Percentiles rank a stretch among this genome's conserved stretches.
phyloP scores from a whole-genome alignment of 2,329 filamentous ascomycete species.

The Pseudogymnoascus sp. region DNA sequence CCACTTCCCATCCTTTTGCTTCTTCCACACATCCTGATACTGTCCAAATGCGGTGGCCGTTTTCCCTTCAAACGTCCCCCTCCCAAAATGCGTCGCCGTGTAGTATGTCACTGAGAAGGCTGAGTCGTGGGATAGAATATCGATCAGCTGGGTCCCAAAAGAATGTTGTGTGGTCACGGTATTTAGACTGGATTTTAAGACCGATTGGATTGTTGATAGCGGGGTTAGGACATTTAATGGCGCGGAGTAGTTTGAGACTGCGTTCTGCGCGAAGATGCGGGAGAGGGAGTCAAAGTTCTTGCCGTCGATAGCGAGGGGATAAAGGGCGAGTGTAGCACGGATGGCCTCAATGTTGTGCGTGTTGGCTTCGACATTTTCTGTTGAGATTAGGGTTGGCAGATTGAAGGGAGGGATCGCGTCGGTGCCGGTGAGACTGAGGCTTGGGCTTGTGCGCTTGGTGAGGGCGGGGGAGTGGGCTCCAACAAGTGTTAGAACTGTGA shows the following conservation, averaged over 20 bases:
- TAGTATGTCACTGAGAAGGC: slow-evolving; percentile 4
- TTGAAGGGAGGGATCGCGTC: background rate
- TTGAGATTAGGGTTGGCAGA: background rate
- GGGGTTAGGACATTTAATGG: slow-evolving; percentile 16
- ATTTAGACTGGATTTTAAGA: slow-evolving; percentile 12
- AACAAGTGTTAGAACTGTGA: background rate
- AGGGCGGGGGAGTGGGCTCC: background rate
- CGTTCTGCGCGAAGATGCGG: slow-evolving; percentile 18
- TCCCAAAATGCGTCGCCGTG: slow-evolving; percentile 2
- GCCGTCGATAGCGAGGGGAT: slow-evolving; percentile 22
- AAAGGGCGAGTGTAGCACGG: slow-evolving; percentile 19
- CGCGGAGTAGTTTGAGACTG: slow-evolving; percentile 20
- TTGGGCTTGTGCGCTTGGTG: too few relatives aligned
- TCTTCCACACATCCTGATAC: slow-evolving; percentile 8
- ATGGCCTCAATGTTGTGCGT: slow-evolving; percentile 14
- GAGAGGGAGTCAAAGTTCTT: slow-evolving; percentile 20
- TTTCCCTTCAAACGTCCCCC: background rate
- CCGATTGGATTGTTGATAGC: slow-evolving; percentile 10
- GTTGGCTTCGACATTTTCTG: too few relatives aligned
- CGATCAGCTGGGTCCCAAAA: background rate
- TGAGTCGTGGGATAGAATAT: background rate
- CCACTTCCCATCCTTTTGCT: background rate
- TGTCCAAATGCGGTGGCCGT: background rate
- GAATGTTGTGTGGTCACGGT: background rate
- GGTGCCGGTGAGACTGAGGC: background rate